Conservation (phyloP, 1,284 basidiomycete genomes). For the Phellopilus nigrolimitatus region DNA sequence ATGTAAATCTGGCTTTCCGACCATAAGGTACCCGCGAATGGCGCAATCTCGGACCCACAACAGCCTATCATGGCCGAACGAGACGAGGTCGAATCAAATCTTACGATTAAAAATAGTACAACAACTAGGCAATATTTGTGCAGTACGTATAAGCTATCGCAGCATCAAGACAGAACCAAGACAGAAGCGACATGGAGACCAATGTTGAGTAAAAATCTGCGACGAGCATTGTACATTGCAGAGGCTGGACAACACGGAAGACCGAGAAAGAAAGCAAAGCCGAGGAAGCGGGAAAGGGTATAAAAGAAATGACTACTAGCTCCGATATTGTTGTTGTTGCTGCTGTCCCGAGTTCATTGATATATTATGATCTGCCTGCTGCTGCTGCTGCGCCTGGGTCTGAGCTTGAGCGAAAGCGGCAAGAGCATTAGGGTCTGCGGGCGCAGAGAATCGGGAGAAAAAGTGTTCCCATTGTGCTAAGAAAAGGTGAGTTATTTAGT, state of each 20-base stretch:
- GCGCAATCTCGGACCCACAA: too few species aligned
- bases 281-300: neutral
- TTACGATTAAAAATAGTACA: too few species aligned
- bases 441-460: conserved; percentile 42
- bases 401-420: conserved; percentile 17
- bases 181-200: too few species aligned
- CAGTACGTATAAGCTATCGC: too few species aligned
- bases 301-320: conserved; percentile 1
- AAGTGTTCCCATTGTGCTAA: conserved; percentile 76
- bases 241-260: neutral
- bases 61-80: too few species aligned
- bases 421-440: conserved; percentile 13
- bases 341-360: conserved; percentile 6
- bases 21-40: too few species aligned
- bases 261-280: neutral
- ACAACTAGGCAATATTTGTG: too few species aligned
- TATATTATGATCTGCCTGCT: conserved; percentile 9
- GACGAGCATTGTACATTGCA: too few species aligned
- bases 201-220: too few species aligned
- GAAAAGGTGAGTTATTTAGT: conserved; percentile 13
- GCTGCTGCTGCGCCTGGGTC: conserved; percentile 15
- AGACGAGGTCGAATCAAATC: too few species aligned
- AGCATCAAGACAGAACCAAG: too few species aligned
- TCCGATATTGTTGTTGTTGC: conserved; percentile 7
- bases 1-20: too few species aligned